Evolutionary conservation across 2,329 filamentous ascomycete species (phyloP).

Genomic region (Calonectria ilicicola): DNA sequence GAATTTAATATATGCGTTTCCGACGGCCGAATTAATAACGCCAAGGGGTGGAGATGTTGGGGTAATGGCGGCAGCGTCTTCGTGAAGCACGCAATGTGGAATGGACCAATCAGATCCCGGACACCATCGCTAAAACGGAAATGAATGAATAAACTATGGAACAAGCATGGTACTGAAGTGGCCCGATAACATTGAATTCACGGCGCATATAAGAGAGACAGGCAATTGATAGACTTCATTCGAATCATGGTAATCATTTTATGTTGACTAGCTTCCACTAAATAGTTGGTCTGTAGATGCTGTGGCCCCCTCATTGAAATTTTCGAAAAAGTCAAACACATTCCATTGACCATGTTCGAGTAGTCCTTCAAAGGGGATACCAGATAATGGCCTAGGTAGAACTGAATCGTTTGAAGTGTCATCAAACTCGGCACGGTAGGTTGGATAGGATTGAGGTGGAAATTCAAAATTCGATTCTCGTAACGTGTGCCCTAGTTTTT

Average conservation of each 20-base stretch:
- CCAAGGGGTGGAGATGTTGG: neutral
- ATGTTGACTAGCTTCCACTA: neutral
- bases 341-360: neutral
- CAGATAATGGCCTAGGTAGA: neutral
- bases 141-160: too few relatives aligned
- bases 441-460: conserved; percentile 9
- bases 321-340: neutral
- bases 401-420: neutral
- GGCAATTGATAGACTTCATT: too few relatives aligned
- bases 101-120: neutral
- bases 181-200: neutral
- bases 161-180: neutral
- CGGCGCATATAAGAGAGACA: too few relatives aligned
- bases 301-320: neutral
- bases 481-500: neutral
- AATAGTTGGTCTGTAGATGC: neutral
- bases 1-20: neutral
- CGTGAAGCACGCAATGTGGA: neutral
- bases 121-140: neutral
- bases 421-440: neutral
- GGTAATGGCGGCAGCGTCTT: neutral
- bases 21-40: neutral
- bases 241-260: too few relatives aligned
- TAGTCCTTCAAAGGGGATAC: neutral
- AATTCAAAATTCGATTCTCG: conserved; percentile 10